Evolutionary conservation across 2,329 filamentous ascomycete species (phyloP).

Genomic region (Metarhizium humberi): DNA sequence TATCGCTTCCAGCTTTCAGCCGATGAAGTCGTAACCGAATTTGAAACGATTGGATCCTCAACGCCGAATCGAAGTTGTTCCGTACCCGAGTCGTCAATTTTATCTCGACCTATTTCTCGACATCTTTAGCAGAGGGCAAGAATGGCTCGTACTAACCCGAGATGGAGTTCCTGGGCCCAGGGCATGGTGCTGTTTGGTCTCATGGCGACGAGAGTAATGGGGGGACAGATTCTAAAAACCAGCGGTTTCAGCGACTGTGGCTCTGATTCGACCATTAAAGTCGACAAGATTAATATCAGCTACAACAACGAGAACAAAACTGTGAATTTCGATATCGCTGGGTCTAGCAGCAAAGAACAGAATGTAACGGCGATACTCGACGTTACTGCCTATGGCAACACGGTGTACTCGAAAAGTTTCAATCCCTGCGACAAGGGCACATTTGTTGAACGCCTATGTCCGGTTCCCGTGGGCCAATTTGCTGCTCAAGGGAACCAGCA

Average conservation of each 20-base stretch:
- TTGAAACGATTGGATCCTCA: background rate
- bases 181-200: constrained; percentile 24
- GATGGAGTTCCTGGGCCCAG: constrained; percentile 17
- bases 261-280: constrained; percentile 45
- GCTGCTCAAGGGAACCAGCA: constrained; percentile 60
- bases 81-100: background rate
- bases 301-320: constrained; percentile 69
- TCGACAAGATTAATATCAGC: constrained; percentile 65
- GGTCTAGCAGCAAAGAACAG: constrained; percentile 61
- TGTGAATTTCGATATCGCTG: constrained; percentile 74
- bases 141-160: constrained; percentile 23
- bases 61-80: background rate
- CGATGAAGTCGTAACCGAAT: background rate
- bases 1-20: background rate
- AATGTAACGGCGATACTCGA: constrained; percentile 71
- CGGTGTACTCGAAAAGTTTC: constrained; percentile 72
- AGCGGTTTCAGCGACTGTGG: constrained; percentile 69
- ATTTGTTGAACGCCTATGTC: constrained; percentile 68
- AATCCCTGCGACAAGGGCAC: constrained; percentile 67
- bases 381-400: constrained; percentile 75
- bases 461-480: constrained; percentile 70
- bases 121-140: constrained; percentile 12
- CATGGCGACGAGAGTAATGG: constrained; percentile 42
- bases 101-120: constrained; percentile 5
- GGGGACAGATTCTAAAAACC: constrained; percentile 66